Percentiles rank a stretch among this genome's conserved stretches.
Evolutionary conservation across 2,329 filamentous ascomycete species (phyloP).

Genomic region (Diaporthe citri): DNA sequence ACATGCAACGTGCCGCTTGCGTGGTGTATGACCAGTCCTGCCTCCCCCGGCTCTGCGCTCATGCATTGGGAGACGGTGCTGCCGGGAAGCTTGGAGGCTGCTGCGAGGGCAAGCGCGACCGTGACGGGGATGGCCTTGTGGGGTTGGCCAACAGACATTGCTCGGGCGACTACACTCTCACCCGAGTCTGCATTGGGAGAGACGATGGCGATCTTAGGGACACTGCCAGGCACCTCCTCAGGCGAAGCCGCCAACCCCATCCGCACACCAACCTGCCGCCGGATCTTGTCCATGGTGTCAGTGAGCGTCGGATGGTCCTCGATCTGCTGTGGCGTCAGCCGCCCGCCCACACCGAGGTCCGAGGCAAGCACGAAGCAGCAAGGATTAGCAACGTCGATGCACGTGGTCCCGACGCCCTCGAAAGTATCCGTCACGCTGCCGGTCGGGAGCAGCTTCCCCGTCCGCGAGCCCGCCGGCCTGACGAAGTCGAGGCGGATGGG

Average conservation of each 20-base stretch:
- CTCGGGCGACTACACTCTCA: slow-evolving; percentile 58
- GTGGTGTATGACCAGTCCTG: slow-evolving; percentile 57
- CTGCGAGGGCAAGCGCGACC: slow-evolving; percentile 55
- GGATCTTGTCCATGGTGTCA: slow-evolving; percentile 51
- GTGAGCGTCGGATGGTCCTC: slow-evolving; percentile 50
- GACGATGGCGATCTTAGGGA: slow-evolving; percentile 61
- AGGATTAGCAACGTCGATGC: slow-evolving; percentile 57
- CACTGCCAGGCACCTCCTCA: slow-evolving; percentile 54
- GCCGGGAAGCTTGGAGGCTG: slow-evolving; percentile 54
- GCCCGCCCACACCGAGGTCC: slow-evolving; percentile 47
- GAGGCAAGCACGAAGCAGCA: slow-evolving; percentile 54
- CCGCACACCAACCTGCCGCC: slow-evolving; percentile 51
- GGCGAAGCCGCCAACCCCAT: slow-evolving; percentile 56
- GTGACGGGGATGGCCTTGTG: slow-evolving; percentile 59
- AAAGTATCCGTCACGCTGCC: slow-evolving; percentile 52
- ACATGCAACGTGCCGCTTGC: slow-evolving; percentile 62
- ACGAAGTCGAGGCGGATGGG: slow-evolving; percentile 54
- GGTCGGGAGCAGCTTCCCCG: slow-evolving; percentile 55
- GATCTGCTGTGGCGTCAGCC: slow-evolving; percentile 46
- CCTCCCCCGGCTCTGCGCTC: slow-evolving; percentile 34
- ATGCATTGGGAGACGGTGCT: slow-evolving; percentile 55
- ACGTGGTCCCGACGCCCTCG: slow-evolving; percentile 45
- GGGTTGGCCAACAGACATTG: slow-evolving; percentile 60
- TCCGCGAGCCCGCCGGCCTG: slow-evolving; percentile 56
- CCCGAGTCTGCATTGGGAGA: slow-evolving; percentile 47